These are phyloP conservation scores for Gastrolobium bilobum DNA, from an alignment of 306 rosid genomes.

Conservation along the genomic window DNA sequence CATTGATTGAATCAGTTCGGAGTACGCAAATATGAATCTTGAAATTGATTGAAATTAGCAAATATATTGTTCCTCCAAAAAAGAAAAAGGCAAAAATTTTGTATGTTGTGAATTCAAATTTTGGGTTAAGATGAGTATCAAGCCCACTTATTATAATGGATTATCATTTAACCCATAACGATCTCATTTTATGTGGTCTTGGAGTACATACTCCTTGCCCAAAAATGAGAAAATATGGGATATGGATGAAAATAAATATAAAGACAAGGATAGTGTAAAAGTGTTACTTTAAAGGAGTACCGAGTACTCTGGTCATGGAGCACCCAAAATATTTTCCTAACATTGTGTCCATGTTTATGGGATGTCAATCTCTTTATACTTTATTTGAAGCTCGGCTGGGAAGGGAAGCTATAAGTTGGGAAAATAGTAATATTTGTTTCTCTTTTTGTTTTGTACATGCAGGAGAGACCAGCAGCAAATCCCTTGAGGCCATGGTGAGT, in stretches of 20 bases:
- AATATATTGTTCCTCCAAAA: background rate
- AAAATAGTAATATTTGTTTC: conserved; percentile 8
- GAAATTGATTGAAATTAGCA: background rate
- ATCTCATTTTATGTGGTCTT: too few relatives aligned
- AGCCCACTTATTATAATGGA: too few relatives aligned
- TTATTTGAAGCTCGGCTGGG: background rate
- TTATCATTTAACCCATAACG: too few relatives aligned
- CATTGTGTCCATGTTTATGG: background rate
- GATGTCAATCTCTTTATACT: background rate
- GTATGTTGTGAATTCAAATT: too few relatives aligned
- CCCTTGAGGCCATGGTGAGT: conserved; percentile 91
- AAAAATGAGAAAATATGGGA: too few relatives aligned
- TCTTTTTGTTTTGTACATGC: conserved; percentile 40
- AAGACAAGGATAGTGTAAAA: too few relatives aligned
- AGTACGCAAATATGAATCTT: conserved; percentile 18
- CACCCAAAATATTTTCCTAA: too few relatives aligned
- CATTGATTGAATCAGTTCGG: background rate
- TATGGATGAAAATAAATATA: too few relatives aligned
- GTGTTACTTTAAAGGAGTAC: too few relatives aligned
- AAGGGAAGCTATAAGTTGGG: background rate
- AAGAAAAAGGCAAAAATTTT: background rate
- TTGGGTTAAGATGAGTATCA: too few relatives aligned
- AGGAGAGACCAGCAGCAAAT: conserved; percentile 80
- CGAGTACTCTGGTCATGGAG: too few relatives aligned
- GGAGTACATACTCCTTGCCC: too few relatives aligned